Evolutionary conservation across 2,329 filamentous ascomycete genomes (phyloP).

Genomic region (Zymoseptoria brevis): DNA sequence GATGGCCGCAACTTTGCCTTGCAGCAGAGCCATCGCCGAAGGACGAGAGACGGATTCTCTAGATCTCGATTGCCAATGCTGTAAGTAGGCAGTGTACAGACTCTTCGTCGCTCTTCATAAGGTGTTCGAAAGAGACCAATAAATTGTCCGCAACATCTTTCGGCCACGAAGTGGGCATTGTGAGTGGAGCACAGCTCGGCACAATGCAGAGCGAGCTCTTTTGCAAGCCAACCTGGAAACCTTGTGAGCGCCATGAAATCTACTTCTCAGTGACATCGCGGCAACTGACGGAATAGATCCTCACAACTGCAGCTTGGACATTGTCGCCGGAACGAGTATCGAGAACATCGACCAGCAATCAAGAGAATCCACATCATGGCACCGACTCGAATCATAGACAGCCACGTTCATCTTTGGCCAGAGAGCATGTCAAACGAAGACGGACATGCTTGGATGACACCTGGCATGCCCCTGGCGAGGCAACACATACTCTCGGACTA

Average conservation of each 20-base stretch:
- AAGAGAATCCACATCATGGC: slow-evolving; percentile 18
- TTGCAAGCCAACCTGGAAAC: neutral
- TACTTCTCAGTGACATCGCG: neutral
- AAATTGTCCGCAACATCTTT: neutral
- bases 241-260: neutral
- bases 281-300: neutral
- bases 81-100: neutral
- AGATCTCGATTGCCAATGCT: neutral
- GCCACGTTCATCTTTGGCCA: slow-evolving; percentile 86
- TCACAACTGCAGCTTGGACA: neutral
- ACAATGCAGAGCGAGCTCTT: neutral
- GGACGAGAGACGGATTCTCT: neutral
- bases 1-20: slow-evolving; percentile 72
- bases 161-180: neutral
- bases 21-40: slow-evolving; percentile 42
- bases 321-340: neutral
- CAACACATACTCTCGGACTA: slow-evolving; percentile 48
- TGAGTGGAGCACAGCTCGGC: neutral
- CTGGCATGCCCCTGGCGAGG: slow-evolving; percentile 51
- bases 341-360: neutral
- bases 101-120: neutral
- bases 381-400: slow-evolving; percentile 59
- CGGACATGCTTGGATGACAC: slow-evolving; percentile 61
- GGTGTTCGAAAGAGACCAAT: no score
- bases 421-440: slow-evolving; percentile 50